Evolutionary conservation across 2,329 filamentous ascomycete species (phyloP), one percentile per base, ranked within the genome.

Genomic region (Emergomyces orientalis): DNA sequence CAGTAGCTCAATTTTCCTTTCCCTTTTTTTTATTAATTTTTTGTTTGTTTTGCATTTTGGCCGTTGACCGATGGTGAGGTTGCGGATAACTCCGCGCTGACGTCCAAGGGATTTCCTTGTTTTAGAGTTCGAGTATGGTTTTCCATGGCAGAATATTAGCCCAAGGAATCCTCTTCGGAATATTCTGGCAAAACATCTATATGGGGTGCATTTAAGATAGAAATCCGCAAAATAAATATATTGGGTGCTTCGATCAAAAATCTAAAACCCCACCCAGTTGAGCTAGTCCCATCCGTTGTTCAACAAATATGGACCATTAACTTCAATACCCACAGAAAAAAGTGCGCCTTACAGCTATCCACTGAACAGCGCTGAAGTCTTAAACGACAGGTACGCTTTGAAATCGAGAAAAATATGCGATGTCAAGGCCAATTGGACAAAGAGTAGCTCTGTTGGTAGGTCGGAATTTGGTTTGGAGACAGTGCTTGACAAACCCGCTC

Each of bases 271-370:
- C 11, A 11, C n/a, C n/a, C n/a, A n/a, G n/a, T 32, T 45, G 19
- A 45, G 41, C 52, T 56, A 13, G 14, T 27, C 22, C 34, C 22
- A 30, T 27, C n/a, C 34, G 22, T 30, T 43, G 13, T 43, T 22
- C n/a, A 27, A 27, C 34, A 43, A 56, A 3, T 56, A 58, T 58
- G 37, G 55, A 3, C 22, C 34, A 19, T 11, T 39, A 27, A n/a
- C 55, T n/a, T 32, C 25, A 32, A 27, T 43, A 45, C 22, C 55
- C 55, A 58, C 55, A 27, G n/a, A 37, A 37, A 27, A 14, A 58
- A 56, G 11, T 58, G 37, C 41, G 22, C 56, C 56, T 59, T 59
- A 47, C 27, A 22, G 25, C 56, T 59, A 59, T 43, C 14, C 34
- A 57, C 34, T 27, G 1, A 11, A n/a, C 14, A 39, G n/a, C 7